Evolutionary conservation across 2,329 filamentous ascomycete species (phyloP), one percentile per base, ranked within the genome.

Genomic region (Cladosporium sp.): DNA sequence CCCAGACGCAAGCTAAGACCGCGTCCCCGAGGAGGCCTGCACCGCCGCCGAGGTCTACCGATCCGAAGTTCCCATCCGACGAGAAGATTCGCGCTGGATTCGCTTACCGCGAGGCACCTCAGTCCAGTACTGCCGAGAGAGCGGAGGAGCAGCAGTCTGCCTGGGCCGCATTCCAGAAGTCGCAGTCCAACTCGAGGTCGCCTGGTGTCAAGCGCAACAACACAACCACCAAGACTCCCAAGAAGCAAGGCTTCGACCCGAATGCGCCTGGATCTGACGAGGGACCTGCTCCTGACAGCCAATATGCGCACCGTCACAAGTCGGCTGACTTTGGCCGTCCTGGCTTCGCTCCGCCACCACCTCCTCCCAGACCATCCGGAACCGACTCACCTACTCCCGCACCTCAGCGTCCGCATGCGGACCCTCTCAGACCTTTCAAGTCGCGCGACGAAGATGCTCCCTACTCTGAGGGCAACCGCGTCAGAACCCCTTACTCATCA

Each of bases 211-310:
- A 64, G 29, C 64, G 70, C 30, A 69, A 62, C 27, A 62, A 67
- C 38, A 27, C n/a, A n/a, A 70, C 68, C 44, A 57, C 59, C 30
- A 63, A 67, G 45, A 69, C 73, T 3, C 77, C 78, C 32, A 79
- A 73, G 58, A 80, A 73, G 61, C 69, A 72, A 39, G 80, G 79
- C 4, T 84, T 83, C 60, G 77, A 81, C 50, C 80, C 81, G 17
- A 73, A 73, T n/a, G 73, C 73, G 6, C 73, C 79, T 27, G 79
- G 77, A n/a, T 78, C 74, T 30, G 80, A 84, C 59, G 80, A 84
- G 58, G 73, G 78, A 30, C 78, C 78, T 62, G 80, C 80, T 18
- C 56, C 56, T 20, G 50, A 54, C 5, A 58, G 52, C 30, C 56
- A 58, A 24, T 64, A 66, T 39, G 51, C 57, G 11, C 59, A 63